A percentile compares a stretch with the other conserved stretches of the same genome.
These are phyloP conservation scores for Cenchrus purpureus DNA, from an alignment of 176 grass and related monocot genomes.

Conservation along the genomic window DNA sequence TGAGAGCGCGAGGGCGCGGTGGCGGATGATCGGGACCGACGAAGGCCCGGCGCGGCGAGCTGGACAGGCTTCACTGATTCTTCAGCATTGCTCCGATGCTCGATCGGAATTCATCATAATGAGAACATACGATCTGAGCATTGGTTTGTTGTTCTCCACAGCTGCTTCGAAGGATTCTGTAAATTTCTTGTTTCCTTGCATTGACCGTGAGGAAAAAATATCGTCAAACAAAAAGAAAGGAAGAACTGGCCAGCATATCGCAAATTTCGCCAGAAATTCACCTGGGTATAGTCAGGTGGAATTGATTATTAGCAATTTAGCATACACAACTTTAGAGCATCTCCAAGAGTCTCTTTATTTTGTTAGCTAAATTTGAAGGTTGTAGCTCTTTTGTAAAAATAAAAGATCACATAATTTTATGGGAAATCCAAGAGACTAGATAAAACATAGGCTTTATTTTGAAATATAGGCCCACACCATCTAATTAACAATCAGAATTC, in stretches of 20 bases:
- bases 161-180: not conserved
- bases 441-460: no score
- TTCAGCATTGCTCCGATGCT: not conserved
- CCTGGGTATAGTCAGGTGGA: slow-evolving; percentile 15
- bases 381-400: no score
- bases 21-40: no score
- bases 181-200: not conserved
- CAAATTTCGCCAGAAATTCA: not conserved
- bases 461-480: no score
- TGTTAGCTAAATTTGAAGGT: no score
- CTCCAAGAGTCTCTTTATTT: no score
- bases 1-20: no score
- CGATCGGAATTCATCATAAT: not conserved
- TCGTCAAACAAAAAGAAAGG: not conserved
- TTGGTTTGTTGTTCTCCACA: not conserved
- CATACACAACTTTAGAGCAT: no score
- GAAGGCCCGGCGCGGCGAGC: no score
- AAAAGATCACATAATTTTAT: no score
- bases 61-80: not conserved
- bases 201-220: not conserved
- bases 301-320: slow-evolving; percentile 22
- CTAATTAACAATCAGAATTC: no score
- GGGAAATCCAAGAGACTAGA: no score
- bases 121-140: not conserved
- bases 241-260: not conserved